Percentiles rank a stretch among this genome's conserved stretches.
These are phyloP conservation scores for Nepenthes gracilis DNA, from an alignment of 148 eudicot species.

Conservation along the genomic window DNA sequence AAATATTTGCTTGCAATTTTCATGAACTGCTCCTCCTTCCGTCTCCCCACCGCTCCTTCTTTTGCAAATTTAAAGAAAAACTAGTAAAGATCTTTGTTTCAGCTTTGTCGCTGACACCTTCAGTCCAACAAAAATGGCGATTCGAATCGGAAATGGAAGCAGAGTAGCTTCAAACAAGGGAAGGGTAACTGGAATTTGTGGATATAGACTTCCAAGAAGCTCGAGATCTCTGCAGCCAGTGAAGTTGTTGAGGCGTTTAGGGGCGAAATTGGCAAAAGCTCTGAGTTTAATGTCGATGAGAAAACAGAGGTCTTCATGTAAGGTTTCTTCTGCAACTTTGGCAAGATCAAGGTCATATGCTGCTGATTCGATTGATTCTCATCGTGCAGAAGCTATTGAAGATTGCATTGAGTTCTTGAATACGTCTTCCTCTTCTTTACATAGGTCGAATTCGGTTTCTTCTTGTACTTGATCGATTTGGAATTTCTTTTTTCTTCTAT, in stretches of 20 bases:
- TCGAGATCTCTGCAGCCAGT: slow-evolving; percentile 2
- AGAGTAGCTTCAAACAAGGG: too few species aligned
- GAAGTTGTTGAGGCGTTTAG: slow-evolving; percentile 19
- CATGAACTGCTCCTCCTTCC: too few species aligned
- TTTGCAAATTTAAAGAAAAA: too few species aligned
- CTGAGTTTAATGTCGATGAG: slow-evolving; percentile 9
- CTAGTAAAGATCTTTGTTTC: too few species aligned
- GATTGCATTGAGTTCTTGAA: slow-evolving; percentile 58
- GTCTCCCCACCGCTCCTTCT: too few species aligned
- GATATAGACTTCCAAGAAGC: too few species aligned
- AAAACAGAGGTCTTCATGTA: slow-evolving; percentile 18
- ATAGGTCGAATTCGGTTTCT: slow-evolving; percentile 19
- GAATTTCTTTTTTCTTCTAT: too few species aligned
- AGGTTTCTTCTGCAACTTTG: slow-evolving; percentile 25
- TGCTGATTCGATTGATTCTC: slow-evolving; percentile 19
- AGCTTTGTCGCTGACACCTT: too few species aligned
- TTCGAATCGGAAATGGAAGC: too few species aligned
- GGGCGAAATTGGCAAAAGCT: slow-evolving; percentile 20
- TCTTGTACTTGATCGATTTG: not conserved
- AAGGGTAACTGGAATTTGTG: too few species aligned
- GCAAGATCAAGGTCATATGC: slow-evolving; percentile 32
- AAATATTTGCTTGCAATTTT: too few species aligned
- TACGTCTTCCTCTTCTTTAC: slow-evolving; percentile 25
- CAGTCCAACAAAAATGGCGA: too few species aligned
- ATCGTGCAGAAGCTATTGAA: slow-evolving; percentile 45